Percentiles rank a stretch among this genome's conserved stretches.
phyloP scores from a whole-genome alignment of 2,329 filamentous ascomycete genomes.

The Paecilomyces sp. region DNA sequence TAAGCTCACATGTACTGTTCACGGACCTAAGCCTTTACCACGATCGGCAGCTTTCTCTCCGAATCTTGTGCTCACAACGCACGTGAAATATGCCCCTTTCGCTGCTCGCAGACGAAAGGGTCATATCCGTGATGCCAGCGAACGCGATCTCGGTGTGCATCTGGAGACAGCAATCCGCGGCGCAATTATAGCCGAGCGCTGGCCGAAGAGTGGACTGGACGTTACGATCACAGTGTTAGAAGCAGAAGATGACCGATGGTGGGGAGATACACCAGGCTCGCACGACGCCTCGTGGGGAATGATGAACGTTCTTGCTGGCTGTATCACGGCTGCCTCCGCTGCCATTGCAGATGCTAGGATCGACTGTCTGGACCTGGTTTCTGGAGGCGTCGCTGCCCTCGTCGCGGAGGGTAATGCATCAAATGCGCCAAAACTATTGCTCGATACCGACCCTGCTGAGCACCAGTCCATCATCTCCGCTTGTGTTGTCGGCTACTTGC shows the following conservation, averaged over 20 bases:
- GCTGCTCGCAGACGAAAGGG: conserved; percentile 75
- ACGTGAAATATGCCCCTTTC: conserved; percentile 95
- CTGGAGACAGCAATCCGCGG: conserved; percentile 85
- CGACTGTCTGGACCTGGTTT: conserved; percentile 85
- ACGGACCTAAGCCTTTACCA: conserved; percentile 85
- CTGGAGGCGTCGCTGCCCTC: conserved; percentile 81
- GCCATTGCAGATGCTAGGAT: conserved; percentile 92
- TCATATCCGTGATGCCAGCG: conserved; percentile 76
- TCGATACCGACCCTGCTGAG: conserved; percentile 79
- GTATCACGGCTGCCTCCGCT: conserved; percentile 87
- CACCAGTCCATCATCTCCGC: conserved; percentile 71
- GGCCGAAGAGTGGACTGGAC: conserved; percentile 98
- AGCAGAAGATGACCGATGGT: conserved; percentile 74
- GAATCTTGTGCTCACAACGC: conserved; percentile 82
- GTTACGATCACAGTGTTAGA: conserved; percentile 89
- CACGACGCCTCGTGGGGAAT: conserved; percentile 68
- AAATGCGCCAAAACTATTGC: conserved; percentile 38
- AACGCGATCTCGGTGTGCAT: conserved; percentile 85
- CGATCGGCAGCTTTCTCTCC: conserved; percentile 87
- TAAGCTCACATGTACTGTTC: conserved; percentile 88
- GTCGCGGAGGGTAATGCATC: conserved; percentile 39
- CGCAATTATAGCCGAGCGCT: conserved; percentile 84
- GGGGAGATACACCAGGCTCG: conserved; percentile 47
- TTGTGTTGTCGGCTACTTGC: conserved; percentile 85
- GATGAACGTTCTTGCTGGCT: conserved; percentile 87